Conservation (phyloP, 345 rosid genomes). For the Lumnitzera littorea region DNA sequence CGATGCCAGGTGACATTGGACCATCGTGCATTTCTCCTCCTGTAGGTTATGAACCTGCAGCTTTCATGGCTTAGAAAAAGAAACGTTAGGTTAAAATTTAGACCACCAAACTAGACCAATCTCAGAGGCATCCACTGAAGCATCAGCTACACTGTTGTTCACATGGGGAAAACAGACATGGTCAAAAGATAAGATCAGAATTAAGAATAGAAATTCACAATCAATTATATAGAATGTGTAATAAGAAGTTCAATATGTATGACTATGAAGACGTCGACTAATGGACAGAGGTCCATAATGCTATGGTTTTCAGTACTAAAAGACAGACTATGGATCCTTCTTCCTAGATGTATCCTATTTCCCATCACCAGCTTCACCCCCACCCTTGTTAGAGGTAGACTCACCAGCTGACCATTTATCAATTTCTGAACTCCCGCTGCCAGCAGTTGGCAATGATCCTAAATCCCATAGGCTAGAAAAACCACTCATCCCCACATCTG, state of each 20-base stretch:
- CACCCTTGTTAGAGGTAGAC: constrained; percentile 12
- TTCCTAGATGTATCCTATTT: constrained; percentile 22
- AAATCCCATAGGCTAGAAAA: constrained; percentile 73
- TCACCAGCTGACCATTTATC: constrained; percentile 46
- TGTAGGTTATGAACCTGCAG: constrained; percentile 27
- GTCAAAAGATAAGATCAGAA: background rate
- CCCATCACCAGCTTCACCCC: constrained; percentile 18
- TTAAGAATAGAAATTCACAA: constrained; percentile 4
- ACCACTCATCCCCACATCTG: constrained; percentile 38
- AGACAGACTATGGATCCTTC: constrained; percentile 20
- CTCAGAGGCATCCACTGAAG: background rate
- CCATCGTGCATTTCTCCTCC: background rate
- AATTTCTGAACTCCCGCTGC: constrained; percentile 31
- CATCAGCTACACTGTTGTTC: no score
- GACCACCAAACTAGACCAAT: constrained; percentile 8
- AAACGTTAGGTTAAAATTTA: constrained; percentile 5
- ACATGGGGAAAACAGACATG: no score
- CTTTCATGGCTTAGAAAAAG: constrained; percentile 17
- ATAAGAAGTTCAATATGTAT: constrained; percentile 13
- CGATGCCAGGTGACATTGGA: no score
- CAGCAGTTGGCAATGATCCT: constrained; percentile 36
- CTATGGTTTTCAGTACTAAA: constrained; percentile 10
- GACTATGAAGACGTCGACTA: constrained; percentile 1
- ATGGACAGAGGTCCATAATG: constrained; percentile 13
- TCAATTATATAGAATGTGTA: constrained; percentile 7